phyloP scores from a whole-genome alignment of 140 eudicot species.

The Flaveria floridana region DNA sequence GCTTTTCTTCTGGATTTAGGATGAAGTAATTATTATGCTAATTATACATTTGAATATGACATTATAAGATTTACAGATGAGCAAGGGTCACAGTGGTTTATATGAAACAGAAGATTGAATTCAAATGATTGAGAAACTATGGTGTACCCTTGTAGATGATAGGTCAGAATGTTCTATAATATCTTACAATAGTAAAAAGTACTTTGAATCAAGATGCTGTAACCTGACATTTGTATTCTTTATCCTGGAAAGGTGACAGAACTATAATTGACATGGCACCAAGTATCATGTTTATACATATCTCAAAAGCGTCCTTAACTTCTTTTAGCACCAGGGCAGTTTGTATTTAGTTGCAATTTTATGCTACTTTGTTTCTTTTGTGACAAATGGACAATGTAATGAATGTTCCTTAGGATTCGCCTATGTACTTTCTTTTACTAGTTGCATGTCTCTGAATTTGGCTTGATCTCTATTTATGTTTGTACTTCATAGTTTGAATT shows the following conservation, averaged over 20 bases:
- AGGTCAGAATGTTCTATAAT: background rate
- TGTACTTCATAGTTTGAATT: background rate
- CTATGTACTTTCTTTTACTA: background rate
- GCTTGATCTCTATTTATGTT: background rate
- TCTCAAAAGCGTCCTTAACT: background rate
- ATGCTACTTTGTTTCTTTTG: too few species aligned
- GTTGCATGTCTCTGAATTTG: background rate
- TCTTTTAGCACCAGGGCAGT: slow-evolving; percentile 3
- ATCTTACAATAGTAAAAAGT: background rate
- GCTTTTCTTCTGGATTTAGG: background rate
- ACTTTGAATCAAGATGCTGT: background rate
- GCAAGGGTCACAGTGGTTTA: slow-evolving; percentile 15
- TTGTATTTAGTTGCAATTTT: background rate
- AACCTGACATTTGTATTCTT: background rate
- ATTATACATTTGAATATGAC: background rate
- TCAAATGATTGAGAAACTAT: background rate
- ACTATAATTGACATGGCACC: slow-evolving; percentile 5
- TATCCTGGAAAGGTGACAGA: background rate
- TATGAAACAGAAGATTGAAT: background rate
- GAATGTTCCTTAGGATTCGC: background rate
- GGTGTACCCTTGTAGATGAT: background rate
- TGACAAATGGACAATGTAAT: too few species aligned
- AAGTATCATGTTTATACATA: background rate
- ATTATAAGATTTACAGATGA: slow-evolving; percentile 13
- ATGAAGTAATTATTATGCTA: background rate